Evolutionary conservation across 768 basidiomycete genomes (phyloP).

Genomic region (Wakefieldia striispora): DNA sequence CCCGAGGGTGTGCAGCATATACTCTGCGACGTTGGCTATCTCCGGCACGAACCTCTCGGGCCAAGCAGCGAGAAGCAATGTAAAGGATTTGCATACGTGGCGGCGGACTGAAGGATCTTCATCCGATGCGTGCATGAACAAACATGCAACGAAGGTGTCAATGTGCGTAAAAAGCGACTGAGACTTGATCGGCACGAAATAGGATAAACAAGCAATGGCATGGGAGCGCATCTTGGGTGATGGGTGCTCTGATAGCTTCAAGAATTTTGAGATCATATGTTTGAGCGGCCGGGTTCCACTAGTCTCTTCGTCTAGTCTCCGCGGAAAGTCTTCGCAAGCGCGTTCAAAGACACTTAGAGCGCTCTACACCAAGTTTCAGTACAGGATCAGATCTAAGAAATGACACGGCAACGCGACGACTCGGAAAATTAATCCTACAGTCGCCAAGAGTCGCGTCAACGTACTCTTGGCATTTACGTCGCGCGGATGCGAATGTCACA

Average conservation of each 20-base stretch:
- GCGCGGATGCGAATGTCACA: too few species aligned
- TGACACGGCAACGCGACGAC: background rate
- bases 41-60: conserved; percentile 97
- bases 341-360: conserved; percentile 94
- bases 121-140: conserved; percentile 95
- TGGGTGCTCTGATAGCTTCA: conserved; percentile 81
- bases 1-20: conserved; percentile 98
- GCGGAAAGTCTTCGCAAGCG: conserved; percentile 95
- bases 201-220: conserved; percentile 91
- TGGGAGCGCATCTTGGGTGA: conserved; percentile 89
- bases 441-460: background rate
- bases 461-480: too few species aligned
- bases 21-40: conserved; percentile 92
- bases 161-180: conserved; percentile 89
- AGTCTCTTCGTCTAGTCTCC: conserved; percentile 92
- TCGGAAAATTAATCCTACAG: conserved; percentile 1
- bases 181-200: conserved; percentile 84
- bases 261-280: conserved; percentile 95
- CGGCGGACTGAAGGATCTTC: conserved; percentile 91
- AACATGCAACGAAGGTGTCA: conserved; percentile 87
- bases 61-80: conserved; percentile 86
- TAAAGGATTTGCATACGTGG: conserved; percentile 94
- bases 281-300: conserved; percentile 89
- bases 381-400: conserved; percentile 5
- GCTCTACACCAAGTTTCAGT: conserved; percentile 48